These are phyloP conservation scores for Leccinum subgranulosum DNA, from an alignment of 768 basidiomycete genomes.

Conservation along the genomic window DNA sequence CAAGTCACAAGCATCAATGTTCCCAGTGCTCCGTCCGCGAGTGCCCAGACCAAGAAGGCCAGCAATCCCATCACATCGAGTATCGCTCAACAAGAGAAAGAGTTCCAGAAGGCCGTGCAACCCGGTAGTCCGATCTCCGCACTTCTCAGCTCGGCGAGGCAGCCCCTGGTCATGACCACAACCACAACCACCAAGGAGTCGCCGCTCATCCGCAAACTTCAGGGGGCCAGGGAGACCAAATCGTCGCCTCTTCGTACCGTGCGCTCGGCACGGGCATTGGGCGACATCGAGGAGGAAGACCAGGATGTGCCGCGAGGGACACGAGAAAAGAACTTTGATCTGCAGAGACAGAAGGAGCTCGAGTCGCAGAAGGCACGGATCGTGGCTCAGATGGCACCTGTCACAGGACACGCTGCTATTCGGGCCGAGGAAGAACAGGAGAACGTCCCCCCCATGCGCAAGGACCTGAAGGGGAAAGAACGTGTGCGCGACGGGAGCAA, in stretches of 20 bases:
- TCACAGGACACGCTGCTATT: constrained; percentile 21
- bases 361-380: constrained; percentile 91
- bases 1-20: constrained; percentile 42
- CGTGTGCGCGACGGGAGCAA: constrained; percentile 24
- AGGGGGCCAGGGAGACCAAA: constrained; percentile 46
- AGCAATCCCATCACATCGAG: constrained; percentile 51
- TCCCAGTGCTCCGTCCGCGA: constrained; percentile 33
- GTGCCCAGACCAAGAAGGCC: constrained; percentile 15
- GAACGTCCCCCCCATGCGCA: constrained; percentile 31
- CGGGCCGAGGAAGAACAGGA: constrained; percentile 35
- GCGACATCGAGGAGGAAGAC: constrained; percentile 47
- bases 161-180: constrained; percentile 75
- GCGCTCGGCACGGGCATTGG: constrained; percentile 38
- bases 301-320: constrained; percentile 38
- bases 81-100: constrained; percentile 86
- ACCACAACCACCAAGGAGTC: constrained; percentile 38
- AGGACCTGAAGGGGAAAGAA: constrained; percentile 32
- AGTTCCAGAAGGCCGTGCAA: constrained; percentile 95
- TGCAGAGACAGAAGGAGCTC: constrained; percentile 63
- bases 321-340: constrained; percentile 38
- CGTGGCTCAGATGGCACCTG: constrained; percentile 88
- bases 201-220: constrained; percentile 49
- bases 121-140: constrained; percentile 94
- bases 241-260: constrained; percentile 52
- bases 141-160: constrained; percentile 81